Evolutionary conservation across 371 early-diverging fungal species (phyloP).

Genomic region (Umbelopsis sp.): DNA sequence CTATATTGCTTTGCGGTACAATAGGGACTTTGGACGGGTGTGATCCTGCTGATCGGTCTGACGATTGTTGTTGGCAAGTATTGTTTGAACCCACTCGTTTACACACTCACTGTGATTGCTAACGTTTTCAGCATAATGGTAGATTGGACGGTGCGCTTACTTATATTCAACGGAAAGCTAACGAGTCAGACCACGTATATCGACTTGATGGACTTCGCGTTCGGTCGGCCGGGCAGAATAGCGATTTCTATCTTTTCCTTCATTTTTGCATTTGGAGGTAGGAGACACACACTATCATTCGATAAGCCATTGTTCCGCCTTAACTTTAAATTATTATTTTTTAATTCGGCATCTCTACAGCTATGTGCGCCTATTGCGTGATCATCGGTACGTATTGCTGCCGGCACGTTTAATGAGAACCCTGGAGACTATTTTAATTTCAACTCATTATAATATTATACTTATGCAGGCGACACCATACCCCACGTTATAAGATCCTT

Average conservation of each 20-base stretch:
- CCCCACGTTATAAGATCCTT: constrained; percentile 74
- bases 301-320: too few relatives aligned
- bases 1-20: background rate
- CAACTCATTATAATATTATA: constrained; percentile 3
- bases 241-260: constrained; percentile 80
- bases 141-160: constrained; percentile 78
- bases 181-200: constrained; percentile 77
- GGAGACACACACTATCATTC: background rate
- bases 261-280: constrained; percentile 84
- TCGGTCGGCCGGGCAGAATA: constrained; percentile 72
- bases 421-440: constrained; percentile 15
- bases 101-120: background rate
- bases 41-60: constrained; percentile 61
- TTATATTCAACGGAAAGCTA: constrained; percentile 72
- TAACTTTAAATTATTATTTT: background rate
- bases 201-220: constrained; percentile 74
- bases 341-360: constrained; percentile 29
- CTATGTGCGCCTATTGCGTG: constrained; percentile 80
- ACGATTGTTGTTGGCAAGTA: constrained; percentile 68
- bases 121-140: constrained; percentile 14
- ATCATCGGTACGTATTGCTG: constrained; percentile 62
- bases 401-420: background rate
- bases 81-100: background rate
- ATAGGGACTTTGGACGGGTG: constrained; percentile 65
- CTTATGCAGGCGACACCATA: constrained; percentile 70